Evolutionary conservation across 2,329 filamentous ascomycete genomes (phyloP), one percentile per base, ranked within the genome.

Genomic region (Colletotrichum sojae): DNA sequence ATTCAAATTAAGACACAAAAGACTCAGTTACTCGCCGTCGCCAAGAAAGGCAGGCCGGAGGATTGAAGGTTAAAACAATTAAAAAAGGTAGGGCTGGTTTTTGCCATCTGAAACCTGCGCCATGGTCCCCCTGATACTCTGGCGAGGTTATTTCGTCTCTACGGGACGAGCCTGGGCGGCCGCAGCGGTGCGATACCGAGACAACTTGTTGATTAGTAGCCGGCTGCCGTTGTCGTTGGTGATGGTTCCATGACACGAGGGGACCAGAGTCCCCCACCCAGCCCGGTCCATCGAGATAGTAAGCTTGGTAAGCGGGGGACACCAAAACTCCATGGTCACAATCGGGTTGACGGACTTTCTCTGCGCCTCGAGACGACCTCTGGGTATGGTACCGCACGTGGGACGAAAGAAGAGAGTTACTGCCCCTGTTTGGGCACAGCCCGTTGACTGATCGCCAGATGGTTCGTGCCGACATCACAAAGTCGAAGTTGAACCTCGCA

Each of bases 21-120:
- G 10, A 22, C 46, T 49, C 46, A 12, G 16, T 46, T 16, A 16
- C 45, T 46, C 16, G 4, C 45, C 51, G 18, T 25, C 51, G 64
- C 45, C 31, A 46, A 52, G 58, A 36, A 36, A n/a, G 36, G 64
- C 51, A 45, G 15, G 40, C 43, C 39, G 18, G 12, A 51, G 51
- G 31, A 10, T 8, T 36, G 8, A 36, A 36, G 31, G 31, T 36
- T 36, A 36, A 36, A 36, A 12, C 10, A 36, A 36, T 36, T 36
- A 36, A 36, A 12, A 36, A 40, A 43, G 43, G 31, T 60, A 56
- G n/a, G 58, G 58, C 43, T 67, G 31, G 43, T 56, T 49, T 13
- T 53, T 62, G 64, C 52, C 64, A 45, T 63, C 58, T 67, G 64
- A 57, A 63, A 67, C 58, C 43, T 13, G 52, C 63, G 58, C 51